Percentiles rank a stretch among this genome's conserved stretches.
Evolutionary conservation across 2,329 filamentous ascomycete genomes (phyloP).

Genomic region (Chrysosporium keratinophilum): DNA sequence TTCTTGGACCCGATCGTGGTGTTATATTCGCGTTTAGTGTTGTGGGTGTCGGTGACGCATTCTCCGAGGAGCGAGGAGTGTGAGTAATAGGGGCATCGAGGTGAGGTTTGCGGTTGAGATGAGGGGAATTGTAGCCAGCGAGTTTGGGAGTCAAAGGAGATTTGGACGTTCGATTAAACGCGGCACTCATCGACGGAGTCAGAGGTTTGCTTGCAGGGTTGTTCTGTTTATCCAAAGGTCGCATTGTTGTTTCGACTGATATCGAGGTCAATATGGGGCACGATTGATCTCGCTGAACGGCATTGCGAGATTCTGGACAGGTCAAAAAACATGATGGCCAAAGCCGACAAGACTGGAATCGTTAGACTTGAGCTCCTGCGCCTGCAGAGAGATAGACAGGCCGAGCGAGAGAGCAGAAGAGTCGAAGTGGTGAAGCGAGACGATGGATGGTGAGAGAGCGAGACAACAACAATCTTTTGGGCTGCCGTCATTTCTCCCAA

Average conservation of each 20-base stretch:
- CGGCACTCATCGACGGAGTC: constrained; percentile 58
- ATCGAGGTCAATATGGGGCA: constrained; percentile 22
- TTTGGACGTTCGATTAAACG: constrained; percentile 43
- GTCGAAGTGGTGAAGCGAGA: neutral
- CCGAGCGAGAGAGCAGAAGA: neutral
- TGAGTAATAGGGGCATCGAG: constrained; percentile 27
- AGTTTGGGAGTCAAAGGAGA: constrained; percentile 52
- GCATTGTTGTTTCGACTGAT: constrained; percentile 28
- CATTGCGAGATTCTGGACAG: constrained; percentile 31
- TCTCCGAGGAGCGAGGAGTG: constrained; percentile 37
- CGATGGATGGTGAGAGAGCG: neutral
- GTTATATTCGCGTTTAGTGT: constrained; percentile 60
- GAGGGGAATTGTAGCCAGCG: constrained; percentile 28
- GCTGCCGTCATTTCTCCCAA: constrained; percentile 10
- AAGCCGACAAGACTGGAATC: constrained; percentile 14
- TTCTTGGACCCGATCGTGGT: constrained; percentile 64
- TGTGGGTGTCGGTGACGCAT: constrained; percentile 39
- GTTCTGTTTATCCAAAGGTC: constrained; percentile 45
- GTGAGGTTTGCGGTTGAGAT: constrained; percentile 27
- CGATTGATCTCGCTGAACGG: constrained; percentile 37
- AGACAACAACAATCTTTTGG: neutral
- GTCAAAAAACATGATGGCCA: constrained; percentile 30
- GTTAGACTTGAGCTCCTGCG: neutral
- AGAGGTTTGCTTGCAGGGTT: constrained; percentile 44
- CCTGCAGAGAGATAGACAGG: neutral